A percentile compares a stretch with the other conserved stretches of the same genome.
Evolutionary conservation across 2,329 filamentous ascomycete genomes (phyloP).

Genomic region (Alternaria atra): DNA sequence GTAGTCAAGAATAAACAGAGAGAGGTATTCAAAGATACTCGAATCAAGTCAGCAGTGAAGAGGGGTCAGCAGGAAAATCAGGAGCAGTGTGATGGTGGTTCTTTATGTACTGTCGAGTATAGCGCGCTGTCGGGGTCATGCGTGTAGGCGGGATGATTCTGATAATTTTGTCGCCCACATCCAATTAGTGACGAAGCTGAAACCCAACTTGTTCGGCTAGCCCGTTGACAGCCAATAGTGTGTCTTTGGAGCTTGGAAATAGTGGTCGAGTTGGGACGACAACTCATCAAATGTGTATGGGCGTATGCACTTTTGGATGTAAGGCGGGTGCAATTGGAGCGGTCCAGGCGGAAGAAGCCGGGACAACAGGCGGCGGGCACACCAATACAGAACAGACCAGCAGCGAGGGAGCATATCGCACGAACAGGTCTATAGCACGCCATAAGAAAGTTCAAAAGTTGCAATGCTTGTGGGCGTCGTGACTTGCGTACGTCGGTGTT

Average conservation of each 20-base stretch:
- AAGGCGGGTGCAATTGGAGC: constrained; percentile 39
- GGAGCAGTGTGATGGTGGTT: constrained; percentile 30
- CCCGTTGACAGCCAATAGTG: constrained; percentile 41
- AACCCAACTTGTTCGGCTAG: constrained; percentile 50
- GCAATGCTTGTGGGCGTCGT: not conserved
- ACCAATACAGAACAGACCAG: not conserved
- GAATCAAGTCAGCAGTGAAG: not conserved
- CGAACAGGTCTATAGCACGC: not conserved
- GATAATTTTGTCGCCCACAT: constrained; percentile 38
- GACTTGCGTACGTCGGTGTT: not conserved
- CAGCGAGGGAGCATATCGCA: not conserved
- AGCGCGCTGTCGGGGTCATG: constrained; percentile 46
- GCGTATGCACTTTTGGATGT: constrained; percentile 35
- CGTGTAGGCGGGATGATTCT: constrained; percentile 49
- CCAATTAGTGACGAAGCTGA: constrained; percentile 46
- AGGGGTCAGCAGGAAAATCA: constrained; percentile 12
- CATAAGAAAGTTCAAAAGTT: constrained; percentile 1
- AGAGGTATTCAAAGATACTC: not conserved
- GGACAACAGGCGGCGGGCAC: constrained; percentile 6
- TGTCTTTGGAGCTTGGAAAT: constrained; percentile 33
- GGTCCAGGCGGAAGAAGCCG: constrained; percentile 29
- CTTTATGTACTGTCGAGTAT: constrained; percentile 41
- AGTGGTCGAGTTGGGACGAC: constrained; percentile 44
- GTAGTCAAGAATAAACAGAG: constrained; percentile 23
- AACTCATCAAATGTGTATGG: constrained; percentile 50